Evolutionary conservation across 495 filamentous ascomycete species (phyloP).

Genomic region (Tuber borchii): DNA sequence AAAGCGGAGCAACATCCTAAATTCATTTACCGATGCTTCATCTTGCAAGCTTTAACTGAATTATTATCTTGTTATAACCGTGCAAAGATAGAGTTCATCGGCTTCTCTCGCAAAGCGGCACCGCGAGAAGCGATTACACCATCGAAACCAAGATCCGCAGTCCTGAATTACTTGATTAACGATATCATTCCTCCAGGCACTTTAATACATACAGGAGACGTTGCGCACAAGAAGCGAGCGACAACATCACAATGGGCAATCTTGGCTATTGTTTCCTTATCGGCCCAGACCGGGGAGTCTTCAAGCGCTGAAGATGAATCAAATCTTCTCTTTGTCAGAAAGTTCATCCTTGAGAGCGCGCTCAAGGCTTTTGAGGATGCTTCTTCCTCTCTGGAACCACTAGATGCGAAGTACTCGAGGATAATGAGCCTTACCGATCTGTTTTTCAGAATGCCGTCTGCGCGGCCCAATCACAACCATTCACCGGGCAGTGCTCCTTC

Average conservation of each 20-base stretch:
- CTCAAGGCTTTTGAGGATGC: conserved; percentile 89
- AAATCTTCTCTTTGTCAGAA: conserved; percentile 83
- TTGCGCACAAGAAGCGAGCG: conserved; percentile 71
- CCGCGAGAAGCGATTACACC: conserved; percentile 73
- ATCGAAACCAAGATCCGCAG: conserved; percentile 84
- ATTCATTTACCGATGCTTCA: conserved; percentile 91
- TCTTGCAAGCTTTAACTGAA: conserved; percentile 88
- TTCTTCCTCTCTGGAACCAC: conserved; percentile 63
- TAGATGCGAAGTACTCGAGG: conserved; percentile 80
- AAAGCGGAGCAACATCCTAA: conserved; percentile 91
- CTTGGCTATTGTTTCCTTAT: conserved; percentile 76
- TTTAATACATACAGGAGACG: conserved; percentile 65
- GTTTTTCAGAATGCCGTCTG: conserved; percentile 85
- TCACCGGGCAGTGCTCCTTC: conserved; percentile 44
- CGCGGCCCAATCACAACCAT: conserved; percentile 57
- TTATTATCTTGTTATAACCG: conserved; percentile 89
- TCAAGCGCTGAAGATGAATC: conserved; percentile 67
- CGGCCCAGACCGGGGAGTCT: conserved; percentile 75
- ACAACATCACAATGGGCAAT: conserved; percentile 79
- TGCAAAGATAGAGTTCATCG: conserved; percentile 96
- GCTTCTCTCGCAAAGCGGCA: conserved; percentile 85
- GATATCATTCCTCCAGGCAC: conserved; percentile 73
- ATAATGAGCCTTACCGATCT: conserved; percentile 80
- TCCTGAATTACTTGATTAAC: conserved; percentile 88
- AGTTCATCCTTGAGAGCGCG: conserved; percentile 89